phyloP scores from a whole-genome alignment of 148 eudicot species.

The Pouteria glomerata region DNA sequence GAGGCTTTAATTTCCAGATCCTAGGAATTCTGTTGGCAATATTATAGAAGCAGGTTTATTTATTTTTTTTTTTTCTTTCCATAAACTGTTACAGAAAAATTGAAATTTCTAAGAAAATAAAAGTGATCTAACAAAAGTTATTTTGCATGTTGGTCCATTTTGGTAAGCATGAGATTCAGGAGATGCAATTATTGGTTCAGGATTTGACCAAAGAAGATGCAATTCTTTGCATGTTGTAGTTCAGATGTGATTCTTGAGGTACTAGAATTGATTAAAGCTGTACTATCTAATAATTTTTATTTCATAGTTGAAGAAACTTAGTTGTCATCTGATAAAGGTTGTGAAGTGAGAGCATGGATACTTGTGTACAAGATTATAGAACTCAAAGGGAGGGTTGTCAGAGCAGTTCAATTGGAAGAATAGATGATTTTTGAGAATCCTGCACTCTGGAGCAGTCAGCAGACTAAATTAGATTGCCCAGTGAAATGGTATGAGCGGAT shows the following conservation, averaged over 20 bases:
- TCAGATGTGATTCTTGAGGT: not conserved
- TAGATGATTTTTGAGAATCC: not conserved
- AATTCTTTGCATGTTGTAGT: not conserved
- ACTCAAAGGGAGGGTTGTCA: not conserved
- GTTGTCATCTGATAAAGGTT: slow-evolving; percentile 5
- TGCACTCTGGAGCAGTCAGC: not conserved
- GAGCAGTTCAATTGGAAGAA: not conserved
- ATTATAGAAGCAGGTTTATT: not conserved
- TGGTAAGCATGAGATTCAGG: not conserved
- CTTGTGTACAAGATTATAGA: not conserved
- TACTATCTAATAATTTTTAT: too few species aligned
- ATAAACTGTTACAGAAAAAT: not conserved
- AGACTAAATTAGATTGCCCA: not conserved
- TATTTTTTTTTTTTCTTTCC: not conserved
- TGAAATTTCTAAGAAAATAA: not conserved
- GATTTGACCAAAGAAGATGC: not conserved
- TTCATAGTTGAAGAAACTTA: too few species aligned
- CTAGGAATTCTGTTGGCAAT: not conserved
- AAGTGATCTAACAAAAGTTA: not conserved
- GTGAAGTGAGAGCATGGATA: not conserved
- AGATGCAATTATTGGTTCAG: not conserved
- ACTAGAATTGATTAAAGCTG: not conserved
- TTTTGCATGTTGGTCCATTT: not conserved
- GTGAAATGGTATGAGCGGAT: not conserved
- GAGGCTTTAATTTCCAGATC: slow-evolving; percentile 8